Evolutionary conservation across 768 basidiomycete genomes (phyloP), one percentile per base, ranked within the genome.

Genomic region (Porpolomopsis calyptriformis): DNA sequence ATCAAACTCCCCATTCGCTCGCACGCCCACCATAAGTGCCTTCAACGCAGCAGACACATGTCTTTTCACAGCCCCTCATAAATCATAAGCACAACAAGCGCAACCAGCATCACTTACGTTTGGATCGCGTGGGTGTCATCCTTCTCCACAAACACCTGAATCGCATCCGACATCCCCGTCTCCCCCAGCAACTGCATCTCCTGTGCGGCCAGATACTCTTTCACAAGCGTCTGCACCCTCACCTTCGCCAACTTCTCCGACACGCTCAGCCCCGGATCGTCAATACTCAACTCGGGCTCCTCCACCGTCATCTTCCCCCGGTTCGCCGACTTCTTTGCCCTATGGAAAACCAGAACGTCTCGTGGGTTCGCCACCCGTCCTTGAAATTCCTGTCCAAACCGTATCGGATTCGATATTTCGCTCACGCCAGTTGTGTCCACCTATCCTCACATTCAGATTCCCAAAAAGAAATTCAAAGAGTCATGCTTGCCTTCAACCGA

Each of bases 131-230:
- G 86, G 23, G 78, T 80, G 61, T 96, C 92, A 57, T 97, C 94
- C 71, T 99, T 99, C 62, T 97, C 93, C 49, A 99, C 93, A 64
- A 87, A 98, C 63, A 82, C 74, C 68, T 88, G 82, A 43, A 99
- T 92, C 4, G 96, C 96, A 59, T 92, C 87, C 33, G 82, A 83
- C 85, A 99, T 87, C 20, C 85, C 91, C 34, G 73, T 71, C 65
- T 96, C 92, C 1, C 85, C 88, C 14, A 98, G 67, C 42, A 98
- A 65, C 67, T 96, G 91, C 57, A 98, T 65, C 60, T 93, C 88
- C 66, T 98, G 96, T 41, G 89, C 92, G 5, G 80, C 72, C 39
- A 99, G 65, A 61, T 94, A 98, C 64, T 97, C 89, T 60, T 80
- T 76, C 37, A 99, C 96, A 18, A 99, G 74, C 34, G 83, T 85